Base-by-base conservation (phyloP, 2,329 filamentous ascomycete genomes). In the Botrytis paeoniae region DNA sequence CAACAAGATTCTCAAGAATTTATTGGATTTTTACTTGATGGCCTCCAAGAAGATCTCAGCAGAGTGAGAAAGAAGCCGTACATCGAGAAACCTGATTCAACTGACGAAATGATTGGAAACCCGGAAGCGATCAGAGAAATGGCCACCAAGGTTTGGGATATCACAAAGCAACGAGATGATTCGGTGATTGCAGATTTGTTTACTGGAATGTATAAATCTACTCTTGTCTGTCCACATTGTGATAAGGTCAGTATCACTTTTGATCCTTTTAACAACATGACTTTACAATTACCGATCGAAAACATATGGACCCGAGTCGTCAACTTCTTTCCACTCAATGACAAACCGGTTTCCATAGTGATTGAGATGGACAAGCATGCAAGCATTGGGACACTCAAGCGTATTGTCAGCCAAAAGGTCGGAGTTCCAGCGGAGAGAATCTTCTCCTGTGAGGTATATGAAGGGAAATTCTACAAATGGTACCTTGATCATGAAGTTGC, bases 1-100 rank as follows among this genome's bases (percentile, higher is more conserved):
- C 96, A 99, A 81, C 96, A 99, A 81, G 96, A 99, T 81, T 97
- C 96, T 0, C 96, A 99, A 79, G 96, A 99, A 80, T 98, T 99
- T 59, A 85, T 99, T 32, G 94, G 96, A 59, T 98, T 98, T 81
- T 86, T 99, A 20, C 90, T 99, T 12, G 96, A 99, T 82, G 95
- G 93, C 8, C 86, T 99, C 1, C 95, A 98, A 78, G 96, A 99
- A 82, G 96, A 99, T 81, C 85, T 99, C 60, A 99, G 97, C 80
- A 90, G 96, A 16, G 92, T 99, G 76, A 90, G 92, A 80, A 95
- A 97, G 84, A 99, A 99, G 84, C 96, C 96, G 0, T 98, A 98
- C 81, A 95, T 97, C 64, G 94, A 97, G 82, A 98, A 98, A 82
- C 96, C 96, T 0, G 96, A 99, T 81, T 98, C 95, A 0, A 97